Conservation (phyloP, 495 filamentous ascomycete species). For the Talaromyces thailandensis region DNA sequence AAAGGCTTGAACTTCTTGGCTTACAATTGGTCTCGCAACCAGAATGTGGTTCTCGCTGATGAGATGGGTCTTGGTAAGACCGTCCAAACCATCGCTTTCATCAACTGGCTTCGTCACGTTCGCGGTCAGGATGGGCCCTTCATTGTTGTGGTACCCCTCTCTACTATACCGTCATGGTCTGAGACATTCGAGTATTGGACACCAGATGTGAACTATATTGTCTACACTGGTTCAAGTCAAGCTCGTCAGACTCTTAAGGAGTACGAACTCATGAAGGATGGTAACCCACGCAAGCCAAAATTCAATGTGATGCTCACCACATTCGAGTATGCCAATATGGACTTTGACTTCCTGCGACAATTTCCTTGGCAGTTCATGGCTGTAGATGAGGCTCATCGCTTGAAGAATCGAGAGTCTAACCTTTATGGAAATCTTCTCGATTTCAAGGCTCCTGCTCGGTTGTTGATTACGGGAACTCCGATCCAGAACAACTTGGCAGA, state of each 20-base stretch:
- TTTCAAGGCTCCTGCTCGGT: constrained; percentile 73
- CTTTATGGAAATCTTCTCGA: constrained; percentile 77
- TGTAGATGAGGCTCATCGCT: constrained; percentile 90
- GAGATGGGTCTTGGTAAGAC: constrained; percentile 99
- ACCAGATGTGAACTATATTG: constrained; percentile 92
- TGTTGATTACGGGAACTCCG: constrained; percentile 94
- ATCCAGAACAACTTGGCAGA: constrained; percentile 96
- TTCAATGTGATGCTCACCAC: constrained; percentile 95
- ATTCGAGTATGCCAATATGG: constrained; percentile 85
- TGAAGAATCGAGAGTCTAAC: constrained; percentile 94
- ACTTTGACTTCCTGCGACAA: constrained; percentile 66
- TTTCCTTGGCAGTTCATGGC: constrained; percentile 98
- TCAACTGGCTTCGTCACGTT: constrained; percentile 96
- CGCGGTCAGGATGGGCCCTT: constrained; percentile 87
- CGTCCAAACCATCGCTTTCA: constrained; percentile 92
- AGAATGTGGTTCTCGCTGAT: constrained; percentile 93
- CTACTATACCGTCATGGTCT: constrained; percentile 94
- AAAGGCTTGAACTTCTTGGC: constrained; percentile 90
- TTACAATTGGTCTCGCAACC: constrained; percentile 83
- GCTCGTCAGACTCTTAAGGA: constrained; percentile 77
- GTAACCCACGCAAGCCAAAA: constrained; percentile 73
- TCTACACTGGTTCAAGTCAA: constrained; percentile 82
- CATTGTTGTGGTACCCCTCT: constrained; percentile 88
- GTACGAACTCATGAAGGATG: constrained; percentile 77
- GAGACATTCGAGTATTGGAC: constrained; percentile 97